Evolutionary conservation across 768 basidiomycete species (phyloP).

Genomic region (Naganishia friedmannii): DNA sequence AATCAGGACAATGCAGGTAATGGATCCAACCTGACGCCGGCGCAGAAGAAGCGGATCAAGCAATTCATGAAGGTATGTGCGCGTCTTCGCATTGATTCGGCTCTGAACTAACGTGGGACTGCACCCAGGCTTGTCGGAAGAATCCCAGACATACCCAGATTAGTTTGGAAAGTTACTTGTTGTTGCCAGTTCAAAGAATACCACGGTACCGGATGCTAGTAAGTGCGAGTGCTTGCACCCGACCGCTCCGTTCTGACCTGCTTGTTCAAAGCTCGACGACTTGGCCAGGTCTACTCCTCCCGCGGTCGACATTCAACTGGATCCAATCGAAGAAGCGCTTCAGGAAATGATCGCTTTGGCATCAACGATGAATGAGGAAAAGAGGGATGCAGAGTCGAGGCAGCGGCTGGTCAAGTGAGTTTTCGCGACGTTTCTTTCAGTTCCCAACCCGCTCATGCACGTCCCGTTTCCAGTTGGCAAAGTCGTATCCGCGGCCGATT

Average conservation of each 20-base stretch:
- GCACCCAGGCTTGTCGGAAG: constrained; percentile 68
- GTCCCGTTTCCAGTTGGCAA: constrained; percentile 42
- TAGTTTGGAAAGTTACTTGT: constrained; percentile 85
- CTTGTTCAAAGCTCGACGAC: constrained; percentile 69
- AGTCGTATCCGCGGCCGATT: constrained; percentile 82
- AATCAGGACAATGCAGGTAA: background rate
- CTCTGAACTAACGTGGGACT: background rate
- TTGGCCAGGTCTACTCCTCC: constrained; percentile 81
- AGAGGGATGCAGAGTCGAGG: constrained; percentile 88
- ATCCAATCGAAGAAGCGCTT: constrained; percentile 79
- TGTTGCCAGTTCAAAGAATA: constrained; percentile 92
- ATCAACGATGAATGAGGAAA: constrained; percentile 96
- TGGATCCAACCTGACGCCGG: constrained; percentile 59
- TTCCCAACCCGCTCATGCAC: too few species aligned
- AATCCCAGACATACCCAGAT: constrained; percentile 90
- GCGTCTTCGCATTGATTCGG: background rate
- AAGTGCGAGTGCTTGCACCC: constrained; percentile 44
- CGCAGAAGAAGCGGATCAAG: constrained; percentile 84
- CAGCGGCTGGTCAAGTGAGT: constrained; percentile 81
- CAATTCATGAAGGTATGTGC: constrained; percentile 63
- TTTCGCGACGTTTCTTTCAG: too few species aligned
- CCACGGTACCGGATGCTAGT: constrained; percentile 94
- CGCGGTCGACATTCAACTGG: constrained; percentile 65
- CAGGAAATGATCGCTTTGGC: constrained; percentile 83
- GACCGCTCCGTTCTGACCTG: constrained; percentile 9